phyloP scores from a whole-genome alignment of 2,329 filamentous ascomycete genomes.

The Sclerotinia trifoliorum region DNA sequence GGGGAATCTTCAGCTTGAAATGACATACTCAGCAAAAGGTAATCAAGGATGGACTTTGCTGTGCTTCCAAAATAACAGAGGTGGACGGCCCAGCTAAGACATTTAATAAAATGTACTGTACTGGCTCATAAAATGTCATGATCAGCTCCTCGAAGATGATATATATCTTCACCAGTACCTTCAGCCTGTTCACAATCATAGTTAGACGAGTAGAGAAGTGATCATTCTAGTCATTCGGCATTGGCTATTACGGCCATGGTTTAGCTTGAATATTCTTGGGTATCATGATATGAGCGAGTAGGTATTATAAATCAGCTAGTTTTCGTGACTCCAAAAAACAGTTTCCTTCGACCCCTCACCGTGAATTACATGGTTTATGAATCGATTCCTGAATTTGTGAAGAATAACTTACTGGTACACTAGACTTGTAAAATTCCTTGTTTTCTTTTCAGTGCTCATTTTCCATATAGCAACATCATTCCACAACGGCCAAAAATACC shows the following conservation, averaged over 20 bases:
- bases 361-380: too few species aligned
- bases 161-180: background rate
- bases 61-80: background rate
- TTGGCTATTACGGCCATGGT: background rate
- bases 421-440: background rate
- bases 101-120: background rate
- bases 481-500: background rate
- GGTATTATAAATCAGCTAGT: background rate
- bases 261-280: background rate
- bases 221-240: background rate
- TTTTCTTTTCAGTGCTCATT: background rate
- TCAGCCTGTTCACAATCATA: background rate
- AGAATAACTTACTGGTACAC: background rate
- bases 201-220: background rate
- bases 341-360: background rate
- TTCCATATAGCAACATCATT: background rate
- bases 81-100: rapidly evolving
- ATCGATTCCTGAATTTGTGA: background rate
- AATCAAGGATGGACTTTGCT: background rate
- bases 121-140: too few species aligned
- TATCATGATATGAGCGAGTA: background rate
- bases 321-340: background rate
- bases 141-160: background rate
- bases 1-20: background rate
- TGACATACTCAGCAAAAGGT: background rate